A percentile compares a stretch with the other conserved stretches of the same genome.
Evolutionary conservation across 305 asterid species (phyloP).

Genomic region (Fraxinus baroniana): DNA sequence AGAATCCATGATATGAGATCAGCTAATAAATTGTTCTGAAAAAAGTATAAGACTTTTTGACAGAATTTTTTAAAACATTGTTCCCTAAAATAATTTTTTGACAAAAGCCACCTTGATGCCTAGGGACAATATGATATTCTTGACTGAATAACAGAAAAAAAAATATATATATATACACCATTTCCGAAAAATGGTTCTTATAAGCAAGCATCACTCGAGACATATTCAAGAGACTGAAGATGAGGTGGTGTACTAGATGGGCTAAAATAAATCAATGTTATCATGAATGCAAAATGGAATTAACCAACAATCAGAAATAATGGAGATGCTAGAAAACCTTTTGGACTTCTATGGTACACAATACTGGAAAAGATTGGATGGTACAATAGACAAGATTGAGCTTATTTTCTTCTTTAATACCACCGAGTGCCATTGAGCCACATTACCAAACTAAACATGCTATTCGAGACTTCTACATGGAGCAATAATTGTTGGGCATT

Average conservation of each 20-base stretch:
- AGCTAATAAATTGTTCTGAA: background rate
- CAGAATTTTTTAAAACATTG: background rate
- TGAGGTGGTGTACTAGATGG: background rate
- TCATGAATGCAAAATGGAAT: background rate
- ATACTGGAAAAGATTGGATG: background rate
- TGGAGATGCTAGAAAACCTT: background rate
- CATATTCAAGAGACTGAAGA: background rate
- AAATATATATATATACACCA: background rate
- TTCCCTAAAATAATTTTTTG: background rate
- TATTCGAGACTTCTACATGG: background rate
- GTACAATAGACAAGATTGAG: background rate
- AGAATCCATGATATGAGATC: background rate
- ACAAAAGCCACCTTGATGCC: background rate
- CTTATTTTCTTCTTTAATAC: background rate
- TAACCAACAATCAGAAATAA: background rate
- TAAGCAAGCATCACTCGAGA: background rate
- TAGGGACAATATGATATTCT: background rate
- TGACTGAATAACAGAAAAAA: background rate
- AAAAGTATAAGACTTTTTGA: background rate
- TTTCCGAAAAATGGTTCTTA: background rate
- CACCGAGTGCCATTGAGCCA: background rate
- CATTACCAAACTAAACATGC: background rate
- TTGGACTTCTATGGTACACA: background rate
- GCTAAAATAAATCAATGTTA: background rate
- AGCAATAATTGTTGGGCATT: slow-evolving; percentile 8